Conservation (phyloP, 2,329 filamentous ascomycete genomes). For the Exophiala sp. region DNA sequence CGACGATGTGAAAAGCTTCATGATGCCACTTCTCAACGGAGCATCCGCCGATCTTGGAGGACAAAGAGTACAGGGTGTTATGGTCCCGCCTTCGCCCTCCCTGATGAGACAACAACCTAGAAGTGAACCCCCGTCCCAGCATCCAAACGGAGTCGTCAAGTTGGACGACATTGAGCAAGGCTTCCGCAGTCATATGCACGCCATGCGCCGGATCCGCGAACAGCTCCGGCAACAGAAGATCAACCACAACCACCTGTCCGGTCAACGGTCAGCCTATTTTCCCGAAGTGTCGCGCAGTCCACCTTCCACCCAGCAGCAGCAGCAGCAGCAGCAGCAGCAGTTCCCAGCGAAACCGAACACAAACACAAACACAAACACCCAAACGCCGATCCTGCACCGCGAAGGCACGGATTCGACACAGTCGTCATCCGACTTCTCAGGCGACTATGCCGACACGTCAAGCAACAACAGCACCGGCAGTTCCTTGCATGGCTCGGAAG, state of each 20-base stretch:
- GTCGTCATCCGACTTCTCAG: slow-evolving; percentile 8
- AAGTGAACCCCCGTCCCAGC: neutral
- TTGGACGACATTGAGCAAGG: slow-evolving; percentile 21
- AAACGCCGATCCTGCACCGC: slow-evolving; percentile 5
- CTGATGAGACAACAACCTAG: slow-evolving; percentile 1
- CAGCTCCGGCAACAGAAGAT: slow-evolving; percentile 21
- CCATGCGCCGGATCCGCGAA: slow-evolving; percentile 23
- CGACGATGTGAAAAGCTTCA: slow-evolving; percentile 7
- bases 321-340: too few relatives aligned
- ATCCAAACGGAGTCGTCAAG: slow-evolving; percentile 9
- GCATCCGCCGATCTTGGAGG: neutral
- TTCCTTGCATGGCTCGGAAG: slow-evolving; percentile 12
- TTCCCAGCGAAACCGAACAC: slow-evolving; percentile 12
- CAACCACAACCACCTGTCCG: slow-evolving; percentile 14
- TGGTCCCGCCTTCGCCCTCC: too few relatives aligned
- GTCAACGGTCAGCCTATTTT: slow-evolving; percentile 17
- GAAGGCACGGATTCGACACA: slow-evolving; percentile 2
- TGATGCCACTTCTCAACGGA: slow-evolving; percentile 7
- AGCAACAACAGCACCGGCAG: slow-evolving; percentile 5
- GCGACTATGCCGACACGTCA: slow-evolving; percentile 15
- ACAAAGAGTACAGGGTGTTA: too few relatives aligned
- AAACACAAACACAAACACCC: too few relatives aligned
- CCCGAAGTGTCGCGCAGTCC: slow-evolving; percentile 5
- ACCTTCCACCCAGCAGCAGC: too few relatives aligned
- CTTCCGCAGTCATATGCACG: slow-evolving; percentile 23